phyloP scores from a whole-genome alignment of 169 alveolate genomes.

The Plasmodium inui region DNA sequence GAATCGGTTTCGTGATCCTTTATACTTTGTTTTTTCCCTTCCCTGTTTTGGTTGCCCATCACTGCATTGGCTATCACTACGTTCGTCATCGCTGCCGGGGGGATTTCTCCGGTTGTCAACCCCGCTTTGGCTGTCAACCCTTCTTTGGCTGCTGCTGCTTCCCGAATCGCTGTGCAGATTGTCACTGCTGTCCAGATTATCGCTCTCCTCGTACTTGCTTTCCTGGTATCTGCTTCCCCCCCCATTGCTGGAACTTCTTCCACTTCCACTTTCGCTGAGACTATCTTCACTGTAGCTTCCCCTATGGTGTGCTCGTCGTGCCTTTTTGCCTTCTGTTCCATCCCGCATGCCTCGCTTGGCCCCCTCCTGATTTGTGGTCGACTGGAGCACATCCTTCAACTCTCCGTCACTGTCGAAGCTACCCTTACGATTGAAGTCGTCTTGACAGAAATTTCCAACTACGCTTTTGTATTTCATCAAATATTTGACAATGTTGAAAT shows the following conservation, averaged over 20 bases:
- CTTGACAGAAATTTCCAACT: slow-evolving; percentile 36
- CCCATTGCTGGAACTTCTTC: neutral
- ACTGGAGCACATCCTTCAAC: neutral
- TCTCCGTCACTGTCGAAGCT: slow-evolving; percentile 35
- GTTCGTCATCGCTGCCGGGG: neutral
- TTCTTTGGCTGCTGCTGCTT: neutral
- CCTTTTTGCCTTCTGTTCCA: neutral
- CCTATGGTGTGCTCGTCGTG: neutral
- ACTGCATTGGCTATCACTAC: neutral
- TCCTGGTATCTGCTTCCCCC: neutral
- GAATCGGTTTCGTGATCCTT: neutral
- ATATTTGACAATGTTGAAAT: slow-evolving; percentile 47
- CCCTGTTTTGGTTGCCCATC: neutral
- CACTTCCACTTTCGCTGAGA: neutral
- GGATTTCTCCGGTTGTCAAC: neutral
- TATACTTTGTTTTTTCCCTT: neutral
- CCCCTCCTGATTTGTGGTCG: neutral
- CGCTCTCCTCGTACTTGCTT: neutral
- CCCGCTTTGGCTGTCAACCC: neutral
- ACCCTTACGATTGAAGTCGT: slow-evolving; percentile 20
- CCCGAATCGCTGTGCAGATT: neutral
- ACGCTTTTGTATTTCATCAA: slow-evolving; percentile 42
- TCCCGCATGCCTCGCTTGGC: neutral
- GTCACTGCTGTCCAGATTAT: neutral
- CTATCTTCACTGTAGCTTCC: neutral